Conservation (phyloP, 202 grass and related monocot species). For the Musa balbisiana region DNA sequence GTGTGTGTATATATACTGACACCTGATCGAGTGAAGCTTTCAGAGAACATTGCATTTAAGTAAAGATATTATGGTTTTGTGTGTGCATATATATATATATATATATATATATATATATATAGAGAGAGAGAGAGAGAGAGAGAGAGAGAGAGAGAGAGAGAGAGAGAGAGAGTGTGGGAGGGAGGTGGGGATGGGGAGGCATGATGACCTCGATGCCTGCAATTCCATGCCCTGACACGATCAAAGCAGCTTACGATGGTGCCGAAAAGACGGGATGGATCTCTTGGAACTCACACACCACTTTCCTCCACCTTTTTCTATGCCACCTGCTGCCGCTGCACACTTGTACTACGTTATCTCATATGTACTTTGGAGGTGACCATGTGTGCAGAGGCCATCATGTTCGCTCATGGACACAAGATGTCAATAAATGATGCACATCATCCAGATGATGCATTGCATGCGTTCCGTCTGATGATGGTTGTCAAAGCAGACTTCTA, state of each 20-base stretch:
- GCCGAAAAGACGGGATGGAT: not conserved
- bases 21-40: not conserved
- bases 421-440: no score
- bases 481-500: no score
- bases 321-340: not conserved
- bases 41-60: no score
- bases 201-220: not conserved
- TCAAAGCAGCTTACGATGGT: not conserved
- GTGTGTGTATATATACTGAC: not conserved
- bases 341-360: not conserved
- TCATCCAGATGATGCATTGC: no score
- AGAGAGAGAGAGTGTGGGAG: no score
- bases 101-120: no score
- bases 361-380: not conserved
- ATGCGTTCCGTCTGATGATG: no score
- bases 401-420: not conserved
- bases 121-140: no score
- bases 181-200: not conserved
- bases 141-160: no score
- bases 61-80: no score
- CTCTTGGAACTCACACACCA: not conserved
- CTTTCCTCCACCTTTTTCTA: not conserved
- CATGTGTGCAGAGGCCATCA: not conserved
- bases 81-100: no score
- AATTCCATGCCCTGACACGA: not conserved